A percentile compares a stretch with the other conserved stretches of the same genome.
These are phyloP conservation scores for Trapa incisa DNA, from an alignment of 345 rosid genomes.

Conservation along the genomic window DNA sequence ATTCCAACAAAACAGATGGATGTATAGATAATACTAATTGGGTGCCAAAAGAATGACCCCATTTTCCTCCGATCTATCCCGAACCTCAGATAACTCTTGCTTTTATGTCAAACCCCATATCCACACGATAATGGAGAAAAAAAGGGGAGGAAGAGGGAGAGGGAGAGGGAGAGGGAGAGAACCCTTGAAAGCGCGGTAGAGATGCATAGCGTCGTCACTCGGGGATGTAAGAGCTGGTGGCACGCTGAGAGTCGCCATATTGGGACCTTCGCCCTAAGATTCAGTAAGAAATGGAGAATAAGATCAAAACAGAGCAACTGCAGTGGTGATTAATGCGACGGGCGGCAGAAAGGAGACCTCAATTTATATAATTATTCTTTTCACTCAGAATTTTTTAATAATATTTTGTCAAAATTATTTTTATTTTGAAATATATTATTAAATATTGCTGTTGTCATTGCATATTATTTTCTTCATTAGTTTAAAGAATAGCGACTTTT, in stretches of 20 bases:
- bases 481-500: no score
- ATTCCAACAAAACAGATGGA: not conserved
- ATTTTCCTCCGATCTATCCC: not conserved
- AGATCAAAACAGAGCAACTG: no score
- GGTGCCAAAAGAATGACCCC: not conserved
- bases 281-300: not conserved
- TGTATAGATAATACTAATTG: no score
- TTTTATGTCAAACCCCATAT: not conserved
- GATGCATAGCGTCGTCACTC: constrained; percentile 44
- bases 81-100: not conserved
- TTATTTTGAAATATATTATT: no score
- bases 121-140: not conserved
- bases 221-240: constrained; percentile 38
- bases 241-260: constrained; percentile 35
- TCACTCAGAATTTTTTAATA: no score
- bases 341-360: no score
- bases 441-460: no score
- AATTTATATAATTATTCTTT: no score
- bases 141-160: not conserved
- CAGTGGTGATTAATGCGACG: no score
- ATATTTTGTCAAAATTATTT: no score
- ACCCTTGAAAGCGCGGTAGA: constrained; percentile 60
- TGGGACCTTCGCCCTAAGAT: not conserved
- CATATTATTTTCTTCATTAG: no score
- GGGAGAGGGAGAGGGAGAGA: not conserved